Evolutionary conservation across 495 filamentous ascomycete genomes (phyloP), one percentile per base, ranked within the genome.

Genomic region (Tuber umbilicatum): DNA sequence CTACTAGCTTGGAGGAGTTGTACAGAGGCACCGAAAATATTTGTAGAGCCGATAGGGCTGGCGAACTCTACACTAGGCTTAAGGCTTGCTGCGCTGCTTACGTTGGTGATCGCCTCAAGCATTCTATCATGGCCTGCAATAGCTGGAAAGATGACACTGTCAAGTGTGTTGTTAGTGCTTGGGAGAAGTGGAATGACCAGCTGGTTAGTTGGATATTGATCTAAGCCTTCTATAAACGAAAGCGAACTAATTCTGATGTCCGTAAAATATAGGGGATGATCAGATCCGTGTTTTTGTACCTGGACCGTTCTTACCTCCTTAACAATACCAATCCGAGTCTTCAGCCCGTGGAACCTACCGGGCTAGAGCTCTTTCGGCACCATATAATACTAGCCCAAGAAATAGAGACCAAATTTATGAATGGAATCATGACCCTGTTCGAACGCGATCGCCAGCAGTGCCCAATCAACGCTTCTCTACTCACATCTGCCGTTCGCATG

Each of bases 1-100:
- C 85, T 1, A 86, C 88, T 75, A 92, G 93, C 19, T 84, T 96
- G 67, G 95, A 98, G 82, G 91, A 93, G 74, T 86, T 99, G 16
- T 97, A 98, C 83, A 88, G 91, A 42, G 93, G 92, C 0, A 92
- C 94, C 0, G 94, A 98, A 85, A 94, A 94, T 80, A 86, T 96
- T 0, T 98, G 95, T 83, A 88, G 92, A 72, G 90, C 91, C 75
- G 91, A 89, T 3, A 87, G 87, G 76, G 91, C 93, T 2, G 84
- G 86, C n/a, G 83, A 87, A 27, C 81, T 97, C 60, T 89, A 87
- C 68, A 86, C 88, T 68, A 86, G 86, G 77, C 84, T 97, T 67
- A 86, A 87, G 74, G 84, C 84, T 31, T 86, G 87, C 73, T 94
- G 90, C 83, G 88, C 89, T 70, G 85, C 81, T 23, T 87, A 92